A percentile compares a stretch with the other conserved stretches of the same genome.
These are phyloP conservation scores for Epithele typhae DNA, from an alignment of 768 basidiomycete species.

Conservation along the genomic window DNA sequence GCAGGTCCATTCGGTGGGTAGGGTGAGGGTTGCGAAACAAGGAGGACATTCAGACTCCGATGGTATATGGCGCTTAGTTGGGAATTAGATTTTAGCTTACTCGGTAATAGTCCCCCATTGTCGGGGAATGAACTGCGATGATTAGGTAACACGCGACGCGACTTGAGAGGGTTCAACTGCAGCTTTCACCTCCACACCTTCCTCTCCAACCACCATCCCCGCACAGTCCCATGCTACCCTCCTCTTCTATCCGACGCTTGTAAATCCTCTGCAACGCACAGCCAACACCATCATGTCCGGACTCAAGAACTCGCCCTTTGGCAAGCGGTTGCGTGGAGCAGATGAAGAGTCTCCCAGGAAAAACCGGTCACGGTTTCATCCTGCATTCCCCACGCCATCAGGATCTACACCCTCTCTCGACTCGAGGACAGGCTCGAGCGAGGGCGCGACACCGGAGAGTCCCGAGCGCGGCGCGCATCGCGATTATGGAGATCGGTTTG, in stretches of 20 bases:
- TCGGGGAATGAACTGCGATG: conserved; percentile 2
- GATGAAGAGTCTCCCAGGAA: conserved; percentile 53
- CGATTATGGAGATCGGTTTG: conserved; percentile 54
- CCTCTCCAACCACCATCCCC: conserved; percentile 6
- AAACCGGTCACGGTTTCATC: conserved; percentile 47
- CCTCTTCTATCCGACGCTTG: conserved; percentile 9
- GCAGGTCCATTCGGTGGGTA: conserved; percentile 25
- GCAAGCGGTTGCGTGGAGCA: conserved; percentile 69
- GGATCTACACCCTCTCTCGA: conserved; percentile 54
- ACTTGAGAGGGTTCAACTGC: conserved; percentile 11
- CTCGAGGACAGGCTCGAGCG: conserved; percentile 50
- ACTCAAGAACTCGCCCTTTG: conserved; percentile 82
- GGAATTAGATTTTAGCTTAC: too few species aligned
- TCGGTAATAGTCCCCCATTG: neutral
- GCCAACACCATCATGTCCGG: conserved; percentile 69
- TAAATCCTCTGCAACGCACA: neutral
- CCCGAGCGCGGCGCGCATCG: conserved; percentile 23
- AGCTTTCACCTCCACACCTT: conserved; percentile 6
- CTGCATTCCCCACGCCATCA: conserved; percentile 48
- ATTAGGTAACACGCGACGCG: conserved; percentile 23
- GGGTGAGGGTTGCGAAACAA: conserved; percentile 26
- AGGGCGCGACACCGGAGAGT: conserved; percentile 45
- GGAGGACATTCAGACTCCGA: conserved; percentile 26
- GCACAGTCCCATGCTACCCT: conserved; percentile 16
- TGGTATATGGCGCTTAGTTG: conserved; percentile 1